Percentiles rank a stretch among this genome's conserved stretches.
Evolutionary conservation across 805 yeast genomes (phyloP).

Genomic region (Tetrapisispora phaffii): DNA sequence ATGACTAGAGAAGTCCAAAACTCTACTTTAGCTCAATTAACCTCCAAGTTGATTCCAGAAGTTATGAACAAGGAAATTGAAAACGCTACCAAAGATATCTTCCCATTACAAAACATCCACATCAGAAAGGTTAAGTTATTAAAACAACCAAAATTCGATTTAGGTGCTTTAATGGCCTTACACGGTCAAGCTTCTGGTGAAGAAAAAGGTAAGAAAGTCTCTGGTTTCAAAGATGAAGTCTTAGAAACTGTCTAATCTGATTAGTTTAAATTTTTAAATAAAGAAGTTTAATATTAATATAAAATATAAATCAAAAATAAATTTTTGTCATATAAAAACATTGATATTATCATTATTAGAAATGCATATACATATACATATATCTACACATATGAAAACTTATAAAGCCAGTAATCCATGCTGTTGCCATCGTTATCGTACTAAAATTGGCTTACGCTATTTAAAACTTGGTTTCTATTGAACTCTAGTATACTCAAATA

Average conservation of each 20-base stretch:
- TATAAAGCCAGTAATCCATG: no score
- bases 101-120: slow-evolving; percentile 97
- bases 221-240: slow-evolving; percentile 97
- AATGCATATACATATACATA: no score
- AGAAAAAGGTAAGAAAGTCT: slow-evolving; percentile 95
- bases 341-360: no score
- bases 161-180: slow-evolving; percentile 89
- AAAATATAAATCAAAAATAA: slow-evolving; percentile 4
- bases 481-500: no score
- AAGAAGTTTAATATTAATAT: slow-evolving; percentile 2
- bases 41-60: slow-evolving; percentile 96
- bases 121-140: slow-evolving; percentile 97
- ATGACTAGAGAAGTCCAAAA: slow-evolving; percentile 93
- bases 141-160: slow-evolving; percentile 97
- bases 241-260: slow-evolving; percentile 82
- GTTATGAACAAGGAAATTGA: slow-evolving; percentile 98
- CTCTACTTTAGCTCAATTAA: slow-evolving; percentile 92
- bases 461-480: no score
- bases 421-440: no score
- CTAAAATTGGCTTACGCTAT: no score
- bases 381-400: no score
- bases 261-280: slow-evolving; percentile 4
- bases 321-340: slow-evolving; percentile 3
- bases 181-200: slow-evolving; percentile 94
- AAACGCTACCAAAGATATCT: slow-evolving; percentile 88